Base-by-base conservation (phyloP, 2,329 filamentous ascomycete genomes). In the Diaporthe amygdali region DNA sequence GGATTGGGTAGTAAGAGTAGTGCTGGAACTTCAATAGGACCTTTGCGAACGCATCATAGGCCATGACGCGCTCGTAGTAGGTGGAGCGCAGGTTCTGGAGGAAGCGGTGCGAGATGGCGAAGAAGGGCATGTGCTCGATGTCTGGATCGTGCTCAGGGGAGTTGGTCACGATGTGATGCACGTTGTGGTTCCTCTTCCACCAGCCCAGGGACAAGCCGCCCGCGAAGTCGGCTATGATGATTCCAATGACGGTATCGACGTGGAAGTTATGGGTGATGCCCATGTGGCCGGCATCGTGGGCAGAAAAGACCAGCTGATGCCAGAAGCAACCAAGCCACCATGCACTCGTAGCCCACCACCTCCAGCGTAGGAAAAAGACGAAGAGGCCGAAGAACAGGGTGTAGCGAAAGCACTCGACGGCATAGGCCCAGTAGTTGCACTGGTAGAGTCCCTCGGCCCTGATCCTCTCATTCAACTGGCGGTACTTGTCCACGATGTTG, bases 181-280 rank as follows among this genome's bases (percentile, higher is more conserved):
- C 95, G 78, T 98, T 98, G 82, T 98, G 96, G 79, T 91, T 98
- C 73, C 91, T 89, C 83, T 98, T 98, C 96, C 96, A 99, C 96
- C 96, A 99, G 54, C 96, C 94, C 68, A 97, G 84, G 32, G 94
- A 97, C 41, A 99, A 83, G 0, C 96, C 96, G 46, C 96, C 96
- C 25, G 96, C 84, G 76, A 93, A 98, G 80, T 97, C 93, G 67
- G 95, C 95, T 77, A 98, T 93, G 74, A 97, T 83, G 78, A 98
- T 97, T 61, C 94, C 96, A 73, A 99, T 94, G 61, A 93, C 86
- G 2, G 92, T 93, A 81, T 99, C 96, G 46, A 90, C 82, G 63
- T 93, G 91, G 80, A 96, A 98, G 79, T 92, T 87, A 82, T 98
- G 96, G 2, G 96, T 99, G 76, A 99, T 97, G 75, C 94, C 96